phyloP scores from a whole-genome alignment of 2,329 filamentous ascomycete genomes.

The Akanthomyces dipterigenus region DNA sequence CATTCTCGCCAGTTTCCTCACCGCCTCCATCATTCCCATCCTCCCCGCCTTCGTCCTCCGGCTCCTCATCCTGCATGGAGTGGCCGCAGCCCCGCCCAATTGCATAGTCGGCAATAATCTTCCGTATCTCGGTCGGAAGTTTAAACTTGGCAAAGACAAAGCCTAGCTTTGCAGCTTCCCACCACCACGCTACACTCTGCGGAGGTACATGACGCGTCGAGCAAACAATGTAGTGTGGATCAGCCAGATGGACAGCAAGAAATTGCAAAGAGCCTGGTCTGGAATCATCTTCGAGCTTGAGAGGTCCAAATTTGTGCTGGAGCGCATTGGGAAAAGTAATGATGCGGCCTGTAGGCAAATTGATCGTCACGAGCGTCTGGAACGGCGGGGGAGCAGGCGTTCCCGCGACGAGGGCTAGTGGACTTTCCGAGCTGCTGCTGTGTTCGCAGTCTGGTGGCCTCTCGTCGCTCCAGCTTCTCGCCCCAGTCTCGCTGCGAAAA shows the following conservation, averaged over 20 bases:
- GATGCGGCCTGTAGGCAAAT: not conserved
- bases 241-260: not conserved
- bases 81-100: not conserved
- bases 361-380: not conserved
- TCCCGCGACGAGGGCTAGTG: not conserved
- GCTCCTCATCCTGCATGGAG: no score
- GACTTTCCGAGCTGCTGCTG: no score
- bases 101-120: not conserved
- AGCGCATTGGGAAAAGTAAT: not conserved
- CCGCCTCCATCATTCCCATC: no score
- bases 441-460: no score
- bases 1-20: no score
- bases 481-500: not conserved
- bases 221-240: not conserved
- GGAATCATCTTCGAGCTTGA: not conserved
- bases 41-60: no score
- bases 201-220: not conserved
- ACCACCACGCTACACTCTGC: slow-evolving; percentile 3
- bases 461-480: not conserved
- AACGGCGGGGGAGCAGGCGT: not conserved
- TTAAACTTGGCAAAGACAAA: not conserved
- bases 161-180: not conserved
- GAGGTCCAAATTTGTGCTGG: not conserved
- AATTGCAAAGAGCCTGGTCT: not conserved
- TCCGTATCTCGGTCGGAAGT: not conserved